A percentile compares a stretch with the other conserved stretches of the same genome.
These are phyloP conservation scores for Acacia concinna DNA, from an alignment of 331 rosid species.

Conservation along the genomic window DNA sequence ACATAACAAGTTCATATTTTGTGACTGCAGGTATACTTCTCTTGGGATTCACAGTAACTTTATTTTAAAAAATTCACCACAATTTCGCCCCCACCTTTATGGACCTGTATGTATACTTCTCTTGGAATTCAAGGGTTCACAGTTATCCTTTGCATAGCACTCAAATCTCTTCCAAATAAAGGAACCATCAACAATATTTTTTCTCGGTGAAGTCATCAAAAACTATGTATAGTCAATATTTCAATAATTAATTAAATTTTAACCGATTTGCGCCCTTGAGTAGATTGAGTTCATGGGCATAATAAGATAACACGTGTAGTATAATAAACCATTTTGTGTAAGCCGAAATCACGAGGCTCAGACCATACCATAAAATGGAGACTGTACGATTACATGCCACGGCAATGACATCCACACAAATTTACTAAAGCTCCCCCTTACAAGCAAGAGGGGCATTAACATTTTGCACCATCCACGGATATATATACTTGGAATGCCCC, in stretches of 20 bases:
- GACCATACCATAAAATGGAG: conserved; percentile 47
- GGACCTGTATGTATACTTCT: no score
- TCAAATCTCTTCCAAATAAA: not conserved
- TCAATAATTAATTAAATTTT: not conserved
- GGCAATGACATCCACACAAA: conserved; percentile 56
- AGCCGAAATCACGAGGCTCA: conserved; percentile 58
- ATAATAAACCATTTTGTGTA: conserved; percentile 46
- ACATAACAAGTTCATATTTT: no score
- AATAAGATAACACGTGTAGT: not conserved
- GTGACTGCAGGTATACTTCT: no score
- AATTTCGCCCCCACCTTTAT: no score
- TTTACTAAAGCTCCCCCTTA: conserved; percentile 45
- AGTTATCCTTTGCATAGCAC: not conserved
- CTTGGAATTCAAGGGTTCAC: not conserved
- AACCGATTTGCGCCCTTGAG: not conserved
- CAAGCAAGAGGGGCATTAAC: conserved; percentile 45
- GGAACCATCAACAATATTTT: not conserved
- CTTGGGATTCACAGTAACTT: no score
- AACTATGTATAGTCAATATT: not conserved
- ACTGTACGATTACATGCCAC: conserved; percentile 47
- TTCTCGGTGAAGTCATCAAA: not conserved
- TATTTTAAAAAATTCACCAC: not conserved
- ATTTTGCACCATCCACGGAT: conserved; percentile 15
- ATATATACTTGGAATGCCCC: conserved; percentile 30
- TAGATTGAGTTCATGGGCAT: not conserved